Base-by-base conservation (phyloP, 192 early-diverging fungal genomes). In the Coemansia sp. region DNA sequence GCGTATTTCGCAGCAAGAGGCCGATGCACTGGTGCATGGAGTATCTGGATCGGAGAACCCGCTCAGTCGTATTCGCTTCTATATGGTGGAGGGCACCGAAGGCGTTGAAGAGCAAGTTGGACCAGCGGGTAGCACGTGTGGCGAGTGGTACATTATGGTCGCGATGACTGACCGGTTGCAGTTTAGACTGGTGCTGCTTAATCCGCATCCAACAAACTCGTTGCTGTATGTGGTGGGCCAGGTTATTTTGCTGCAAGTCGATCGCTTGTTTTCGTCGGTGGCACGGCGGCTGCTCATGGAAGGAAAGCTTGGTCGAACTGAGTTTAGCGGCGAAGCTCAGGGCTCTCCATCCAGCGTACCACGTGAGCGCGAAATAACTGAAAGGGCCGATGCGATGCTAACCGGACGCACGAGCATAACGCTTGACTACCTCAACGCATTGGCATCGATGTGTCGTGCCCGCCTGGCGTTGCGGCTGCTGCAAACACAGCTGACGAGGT, bases 121-220 rank as follows among this genome's bases (percentile, higher is more conserved):
- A 55, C 68, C 68, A 44, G 38, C 11, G 8, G 50, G 46, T 59
- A 36, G 37, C 17, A 28, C 50, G 2, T 28, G 55, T 34, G 73
- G 69, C 40, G 72, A 71, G 59, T 81, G 78, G 78, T 72, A 75
- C 22, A 52, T 81, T 20, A 81, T 81, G 78, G 78, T 71, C 0
- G 72, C 69, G 9, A 81, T 81, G 78, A 69, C 74, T 4, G 74
- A 81, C 36, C 73, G 74, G 23, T 60, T 81, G 56, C 69, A 66
- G 12, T 81, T 81, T 63, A 63, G 78, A 17, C 63, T 81, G 26
- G 74, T 81, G 5, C 57, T 72, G 21, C 63, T 81, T 12, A 68
- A 57, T 12, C 69, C 70, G 34, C 69, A 73, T 17, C 64, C 76
- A 12, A 59, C 38, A 9, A 66, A 68, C 56, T 54, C 52, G 21